Base-by-base conservation (phyloP, 306 rosid genomes). In the Amphicarpaea edgeworthii region DNA sequence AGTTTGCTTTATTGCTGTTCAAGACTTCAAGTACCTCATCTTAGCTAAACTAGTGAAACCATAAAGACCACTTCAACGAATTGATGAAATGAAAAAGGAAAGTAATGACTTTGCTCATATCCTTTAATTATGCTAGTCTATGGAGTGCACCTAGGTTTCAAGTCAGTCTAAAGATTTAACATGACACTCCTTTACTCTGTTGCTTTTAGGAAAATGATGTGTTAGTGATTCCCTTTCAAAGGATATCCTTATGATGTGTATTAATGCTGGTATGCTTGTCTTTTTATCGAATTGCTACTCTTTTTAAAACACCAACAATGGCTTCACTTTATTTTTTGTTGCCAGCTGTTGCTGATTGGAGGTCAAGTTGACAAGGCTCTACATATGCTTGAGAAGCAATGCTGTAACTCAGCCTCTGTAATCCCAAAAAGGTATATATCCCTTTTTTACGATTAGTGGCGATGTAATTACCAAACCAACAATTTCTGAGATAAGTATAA, bases 351-450 rank as follows among this genome's bases (percentile, higher is more conserved):
- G 87, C 84, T 90, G 79, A 86, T 94, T 26, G 88, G 90, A 72
- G 96, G 96, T 85, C 87, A 71, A 79, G 85, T 91, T 65, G 84
- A 86, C 10, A 80, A 86, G 73, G 98, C 88, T 70, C 75, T 91
- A 12, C 64, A 81, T 46, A 81, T 40, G 63, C 84, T 92, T 28
- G 87, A 90, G 77, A 57, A 83, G 34, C 81, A 88, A 16, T 86
- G 96, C 66, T 24, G 41, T 79, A 59, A 73, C 68, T 79, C 93
- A 58, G 58, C 70, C 32, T 21, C 89, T 59, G 79, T 74, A n/a
- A 84, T 83, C 55, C 91, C 88, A 26, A 14, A 64, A 23, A 90
- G 96, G 98, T 93, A 86, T 30, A n/a, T 70, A 30, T 28, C 40
- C 62, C 76, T 40, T 34, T 34, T 7, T 34, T 0, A 34, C 7